Conservation (phyloP, 192 early-diverging fungal genomes). For the Coemansia sp. region DNA sequence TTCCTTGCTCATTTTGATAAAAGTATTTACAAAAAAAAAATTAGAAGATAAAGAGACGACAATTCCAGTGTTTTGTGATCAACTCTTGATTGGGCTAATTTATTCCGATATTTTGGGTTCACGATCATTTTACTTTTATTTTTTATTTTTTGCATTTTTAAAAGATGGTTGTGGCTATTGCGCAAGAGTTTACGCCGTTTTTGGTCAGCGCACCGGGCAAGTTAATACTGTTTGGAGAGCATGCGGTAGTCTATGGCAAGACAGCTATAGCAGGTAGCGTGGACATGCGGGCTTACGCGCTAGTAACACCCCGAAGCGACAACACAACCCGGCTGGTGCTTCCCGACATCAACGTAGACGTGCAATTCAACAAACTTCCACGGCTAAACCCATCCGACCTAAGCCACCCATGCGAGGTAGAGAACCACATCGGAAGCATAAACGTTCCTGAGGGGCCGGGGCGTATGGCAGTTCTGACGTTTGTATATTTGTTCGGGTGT, state of each 20-base stretch:
- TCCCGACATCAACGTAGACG: slow-evolving; percentile 62
- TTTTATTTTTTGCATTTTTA: neutral
- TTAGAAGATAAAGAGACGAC: too few relatives aligned
- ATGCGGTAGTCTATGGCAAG: slow-evolving; percentile 93
- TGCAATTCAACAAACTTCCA: slow-evolving; percentile 16
- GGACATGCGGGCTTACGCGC: slow-evolving; percentile 70
- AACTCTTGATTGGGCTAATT: too few relatives aligned
- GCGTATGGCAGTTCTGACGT: slow-evolving; percentile 59
- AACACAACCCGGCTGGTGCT: slow-evolving; percentile 53
- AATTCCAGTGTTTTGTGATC: too few relatives aligned
- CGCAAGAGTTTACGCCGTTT: slow-evolving; percentile 28
- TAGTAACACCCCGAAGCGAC: slow-evolving; percentile 57
- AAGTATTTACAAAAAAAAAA: neutral
- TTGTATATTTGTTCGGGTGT: slow-evolving; percentile 62
- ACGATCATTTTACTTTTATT: neutral
- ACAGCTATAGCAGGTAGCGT: slow-evolving; percentile 80
- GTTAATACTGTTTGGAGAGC: slow-evolving; percentile 97
- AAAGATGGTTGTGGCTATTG: slow-evolving; percentile 20
- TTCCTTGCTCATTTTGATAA: neutral
- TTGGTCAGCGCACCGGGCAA: slow-evolving; percentile 91
- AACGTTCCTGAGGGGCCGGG: slow-evolving; percentile 30
- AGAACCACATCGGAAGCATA: slow-evolving; percentile 16
- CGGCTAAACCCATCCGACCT: slow-evolving; percentile 1
- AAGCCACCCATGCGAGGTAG: slow-evolving; percentile 14
- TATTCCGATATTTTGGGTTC: too few relatives aligned